phyloP scores from a whole-genome alignment of 2,329 filamentous ascomycete species.

The Arthroderma sp. region DNA sequence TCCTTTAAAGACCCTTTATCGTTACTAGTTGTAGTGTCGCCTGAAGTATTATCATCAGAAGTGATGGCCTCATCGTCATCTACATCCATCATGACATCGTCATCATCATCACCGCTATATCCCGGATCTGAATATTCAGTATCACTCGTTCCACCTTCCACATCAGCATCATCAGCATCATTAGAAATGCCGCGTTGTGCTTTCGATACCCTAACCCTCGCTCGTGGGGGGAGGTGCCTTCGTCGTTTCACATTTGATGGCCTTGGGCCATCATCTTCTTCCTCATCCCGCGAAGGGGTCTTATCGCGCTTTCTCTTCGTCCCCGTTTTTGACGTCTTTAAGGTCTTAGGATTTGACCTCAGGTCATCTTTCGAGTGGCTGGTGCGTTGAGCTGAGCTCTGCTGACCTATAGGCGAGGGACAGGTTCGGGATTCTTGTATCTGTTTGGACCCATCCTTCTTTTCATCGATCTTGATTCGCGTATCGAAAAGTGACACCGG shows the following conservation, averaged over 20 bases:
- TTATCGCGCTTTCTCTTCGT: background rate
- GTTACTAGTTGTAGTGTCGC: background rate
- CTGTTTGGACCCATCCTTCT: slow-evolving; percentile 2
- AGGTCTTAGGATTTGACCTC: too few relatives aligned
- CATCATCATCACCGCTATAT: background rate
- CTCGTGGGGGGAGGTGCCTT: background rate
- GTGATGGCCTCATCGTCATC: slow-evolving; percentile 2
- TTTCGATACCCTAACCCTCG: too few relatives aligned
- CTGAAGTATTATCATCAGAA: too few relatives aligned
- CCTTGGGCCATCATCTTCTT: background rate
- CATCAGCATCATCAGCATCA: background rate
- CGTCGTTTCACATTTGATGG: background rate
- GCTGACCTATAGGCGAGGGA: background rate
- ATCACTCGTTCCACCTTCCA: background rate
- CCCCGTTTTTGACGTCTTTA: background rate
- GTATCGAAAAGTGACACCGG: slow-evolving; percentile 13
- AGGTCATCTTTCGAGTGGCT: too few relatives aligned
- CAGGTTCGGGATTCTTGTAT: slow-evolving; percentile 2
- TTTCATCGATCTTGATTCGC: background rate
- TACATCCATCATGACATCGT: slow-evolving; percentile 1
- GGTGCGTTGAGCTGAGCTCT: slow-evolving; percentile 2
- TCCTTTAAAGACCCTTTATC: too few relatives aligned
- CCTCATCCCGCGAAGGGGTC: too few relatives aligned
- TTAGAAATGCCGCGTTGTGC: background rate
- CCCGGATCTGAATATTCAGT: background rate